phyloP scores from a whole-genome alignment of 495 filamentous ascomycete species.

The Aspergillus incahuasiensis region DNA sequence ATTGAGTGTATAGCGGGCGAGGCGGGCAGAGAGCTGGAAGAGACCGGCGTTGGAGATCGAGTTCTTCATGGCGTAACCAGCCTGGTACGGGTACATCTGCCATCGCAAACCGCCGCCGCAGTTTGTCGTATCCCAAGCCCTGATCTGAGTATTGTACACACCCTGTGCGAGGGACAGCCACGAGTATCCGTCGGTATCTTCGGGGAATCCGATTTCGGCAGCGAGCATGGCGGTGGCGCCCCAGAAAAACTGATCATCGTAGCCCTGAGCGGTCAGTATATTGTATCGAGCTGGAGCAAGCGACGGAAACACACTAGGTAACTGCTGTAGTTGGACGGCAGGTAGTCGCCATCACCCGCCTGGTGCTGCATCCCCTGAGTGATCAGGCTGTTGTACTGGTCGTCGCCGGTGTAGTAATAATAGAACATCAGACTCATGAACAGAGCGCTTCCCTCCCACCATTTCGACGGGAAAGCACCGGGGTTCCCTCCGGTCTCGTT shows the following conservation, averaged over 20 bases:
- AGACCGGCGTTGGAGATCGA: constrained; percentile 63
- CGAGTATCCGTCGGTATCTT: constrained; percentile 47
- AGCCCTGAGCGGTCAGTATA: constrained; percentile 33
- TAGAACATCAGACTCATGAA: constrained; percentile 48
- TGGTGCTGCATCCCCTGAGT: constrained; percentile 49
- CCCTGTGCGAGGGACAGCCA: constrained; percentile 74
- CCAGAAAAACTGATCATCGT: constrained; percentile 58
- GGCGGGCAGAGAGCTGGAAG: constrained; percentile 64
- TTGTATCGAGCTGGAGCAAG: background rate
- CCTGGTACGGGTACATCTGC: constrained; percentile 51
- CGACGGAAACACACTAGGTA: constrained; percentile 26
- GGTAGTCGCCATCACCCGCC: constrained; percentile 45
- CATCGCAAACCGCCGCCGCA: constrained; percentile 53
- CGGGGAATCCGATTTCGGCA: constrained; percentile 47
- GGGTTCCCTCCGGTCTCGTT: constrained; percentile 58
- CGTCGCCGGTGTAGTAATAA: constrained; percentile 54
- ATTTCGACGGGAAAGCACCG: constrained; percentile 54
- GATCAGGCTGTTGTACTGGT: constrained; percentile 47
- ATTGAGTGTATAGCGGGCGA: constrained; percentile 63
- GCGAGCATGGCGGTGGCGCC: constrained; percentile 52
- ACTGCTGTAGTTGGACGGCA: constrained; percentile 39
- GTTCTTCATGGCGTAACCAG: constrained; percentile 63
- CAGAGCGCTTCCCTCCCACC: constrained; percentile 77
- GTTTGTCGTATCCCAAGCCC: constrained; percentile 44
- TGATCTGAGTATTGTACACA: constrained; percentile 69